Percentiles rank a stretch among this genome's conserved stretches.
Evolutionary conservation across 2,329 filamentous ascomycete genomes (phyloP).

Genomic region (Helotiales sp.): DNA sequence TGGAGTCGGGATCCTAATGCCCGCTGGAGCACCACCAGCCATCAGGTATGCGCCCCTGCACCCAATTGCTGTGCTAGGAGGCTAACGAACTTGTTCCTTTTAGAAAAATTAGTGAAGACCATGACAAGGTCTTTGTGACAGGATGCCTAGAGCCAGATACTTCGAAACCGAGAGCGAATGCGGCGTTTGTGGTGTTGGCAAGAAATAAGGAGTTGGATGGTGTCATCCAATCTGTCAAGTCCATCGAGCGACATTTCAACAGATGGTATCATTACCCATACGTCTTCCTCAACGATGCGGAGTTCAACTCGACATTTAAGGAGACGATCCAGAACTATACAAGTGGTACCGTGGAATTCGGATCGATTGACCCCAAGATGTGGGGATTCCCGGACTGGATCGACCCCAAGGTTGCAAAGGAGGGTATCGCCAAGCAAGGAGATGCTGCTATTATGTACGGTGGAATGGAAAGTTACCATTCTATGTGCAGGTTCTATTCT

Average conservation of each 20-base stretch:
- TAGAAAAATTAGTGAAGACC: constrained; percentile 94
- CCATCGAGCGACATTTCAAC: constrained; percentile 98
- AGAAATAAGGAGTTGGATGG: constrained; percentile 96
- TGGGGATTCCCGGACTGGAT: constrained; percentile 99
- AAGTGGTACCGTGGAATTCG: constrained; percentile 87
- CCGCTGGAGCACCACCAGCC: constrained; percentile 82
- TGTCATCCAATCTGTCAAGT: constrained; percentile 95
- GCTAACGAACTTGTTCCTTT: constrained; percentile 27
- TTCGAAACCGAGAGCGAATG: constrained; percentile 82
- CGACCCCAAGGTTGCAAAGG: constrained; percentile 89
- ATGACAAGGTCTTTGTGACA: constrained; percentile 94
- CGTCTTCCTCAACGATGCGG: constrained; percentile 95
- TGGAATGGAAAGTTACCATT: constrained; percentile 97
- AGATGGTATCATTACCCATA: constrained; percentile 99
- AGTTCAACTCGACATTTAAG: constrained; percentile 95
- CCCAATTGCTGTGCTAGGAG: not conserved
- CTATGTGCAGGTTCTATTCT: constrained; percentile 99
- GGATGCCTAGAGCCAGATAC: constrained; percentile 86
- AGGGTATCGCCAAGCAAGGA: constrained; percentile 95
- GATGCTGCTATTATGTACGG: constrained; percentile 99
- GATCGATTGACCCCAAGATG: constrained; percentile 86
- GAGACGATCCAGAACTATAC: constrained; percentile 88
- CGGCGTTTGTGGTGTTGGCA: constrained; percentile 92
- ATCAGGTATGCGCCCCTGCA: constrained; percentile 70
- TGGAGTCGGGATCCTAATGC: constrained; percentile 82